These are phyloP conservation scores for Colletotrichum sp. DNA, from an alignment of 2,329 filamentous ascomycete genomes.

Conservation along the genomic window DNA sequence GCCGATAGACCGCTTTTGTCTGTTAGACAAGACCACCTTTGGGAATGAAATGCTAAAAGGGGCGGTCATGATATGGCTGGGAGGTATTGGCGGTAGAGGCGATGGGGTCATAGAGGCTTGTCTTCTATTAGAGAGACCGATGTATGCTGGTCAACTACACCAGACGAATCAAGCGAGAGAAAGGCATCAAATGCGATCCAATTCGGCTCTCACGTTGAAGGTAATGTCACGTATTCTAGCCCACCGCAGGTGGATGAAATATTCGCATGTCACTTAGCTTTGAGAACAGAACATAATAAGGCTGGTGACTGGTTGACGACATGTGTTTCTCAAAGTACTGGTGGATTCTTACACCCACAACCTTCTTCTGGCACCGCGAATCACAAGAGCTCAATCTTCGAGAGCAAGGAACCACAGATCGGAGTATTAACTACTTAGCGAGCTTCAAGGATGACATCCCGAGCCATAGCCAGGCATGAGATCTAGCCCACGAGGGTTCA, in stretches of 20 bases:
- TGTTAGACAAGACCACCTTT: not conserved
- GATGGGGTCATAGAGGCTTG: not conserved
- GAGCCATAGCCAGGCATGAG: not conserved
- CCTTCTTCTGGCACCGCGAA: not conserved
- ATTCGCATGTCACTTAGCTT: too few species aligned
- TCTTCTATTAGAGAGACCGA: not conserved
- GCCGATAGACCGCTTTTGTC: not conserved
- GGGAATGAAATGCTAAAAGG: not conserved
- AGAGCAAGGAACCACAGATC: not conserved
- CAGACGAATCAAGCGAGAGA: too few species aligned
- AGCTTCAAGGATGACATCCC: not conserved
- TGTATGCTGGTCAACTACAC: too few species aligned
- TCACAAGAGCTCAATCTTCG: not conserved
- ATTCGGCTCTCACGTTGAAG: accelerated
- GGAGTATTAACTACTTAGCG: not conserved
- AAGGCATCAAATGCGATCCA: not conserved
- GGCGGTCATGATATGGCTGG: not conserved
- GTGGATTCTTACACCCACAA: not conserved
- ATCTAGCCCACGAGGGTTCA: accelerated
- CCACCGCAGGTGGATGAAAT: not conserved
- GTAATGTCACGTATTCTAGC: not conserved
- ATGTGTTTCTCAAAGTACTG: not conserved
- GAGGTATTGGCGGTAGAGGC: not conserved
- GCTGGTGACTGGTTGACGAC: not conserved
- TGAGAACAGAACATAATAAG: not conserved